phyloP scores from a whole-genome alignment of 495 filamentous ascomycete species.

The Glutinoglossum americanum region DNA sequence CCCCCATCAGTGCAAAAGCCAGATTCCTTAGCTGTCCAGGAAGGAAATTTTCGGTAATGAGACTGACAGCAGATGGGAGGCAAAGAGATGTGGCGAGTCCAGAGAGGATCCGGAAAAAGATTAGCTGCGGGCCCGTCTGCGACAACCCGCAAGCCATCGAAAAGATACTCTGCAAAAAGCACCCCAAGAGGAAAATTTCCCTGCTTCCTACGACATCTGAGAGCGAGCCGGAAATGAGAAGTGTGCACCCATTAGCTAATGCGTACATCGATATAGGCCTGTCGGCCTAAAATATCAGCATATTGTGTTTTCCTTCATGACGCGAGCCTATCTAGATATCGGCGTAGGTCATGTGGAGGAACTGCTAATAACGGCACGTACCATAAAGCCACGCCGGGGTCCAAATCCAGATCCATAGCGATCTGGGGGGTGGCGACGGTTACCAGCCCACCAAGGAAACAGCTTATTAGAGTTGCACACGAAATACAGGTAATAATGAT shows the following conservation, averaged over 20 bases:
- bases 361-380: no score
- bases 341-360: no score
- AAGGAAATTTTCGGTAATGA: conserved; percentile 22
- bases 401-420: no score
- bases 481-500: no score
- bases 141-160: conserved; percentile 24
- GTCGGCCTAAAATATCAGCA: no score
- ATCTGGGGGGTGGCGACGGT: no score
- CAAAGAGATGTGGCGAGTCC: conserved; percentile 29
- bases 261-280: conserved; percentile 25
- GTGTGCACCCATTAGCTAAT: conserved; percentile 22
- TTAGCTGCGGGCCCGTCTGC: conserved; percentile 23
- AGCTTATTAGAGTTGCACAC: no score
- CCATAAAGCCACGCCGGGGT: no score
- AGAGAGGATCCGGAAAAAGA: conserved; percentile 27
- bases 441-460: no score
- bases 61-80: conserved; percentile 26
- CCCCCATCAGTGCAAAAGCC: conserved; percentile 24
- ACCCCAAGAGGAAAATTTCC: conserved; percentile 23
- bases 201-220: conserved; percentile 29
- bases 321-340: no score
- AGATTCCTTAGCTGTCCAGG: conserved; percentile 22
- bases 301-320: no score
- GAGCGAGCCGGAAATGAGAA: conserved; percentile 28
- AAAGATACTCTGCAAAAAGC: conserved; percentile 20